Evolutionary conservation across 352 stramenopile genomes (phyloP).

Genomic region (Globisporangium solare): DNA sequence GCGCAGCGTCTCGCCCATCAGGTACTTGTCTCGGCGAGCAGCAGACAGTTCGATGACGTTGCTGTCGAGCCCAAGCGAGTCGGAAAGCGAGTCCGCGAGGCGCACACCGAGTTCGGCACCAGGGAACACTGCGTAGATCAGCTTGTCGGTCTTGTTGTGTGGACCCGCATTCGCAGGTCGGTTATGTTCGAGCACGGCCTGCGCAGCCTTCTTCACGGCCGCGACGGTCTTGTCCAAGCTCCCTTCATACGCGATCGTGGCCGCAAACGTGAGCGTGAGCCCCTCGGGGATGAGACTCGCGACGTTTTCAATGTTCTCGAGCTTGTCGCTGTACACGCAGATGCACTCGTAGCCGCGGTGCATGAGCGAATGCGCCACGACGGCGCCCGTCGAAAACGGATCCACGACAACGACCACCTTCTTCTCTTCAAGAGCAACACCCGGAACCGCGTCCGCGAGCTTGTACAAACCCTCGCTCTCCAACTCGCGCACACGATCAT

Average conservation of each 20-base stretch:
- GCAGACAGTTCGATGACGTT: conserved; percentile 80
- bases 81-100: conserved; percentile 85
- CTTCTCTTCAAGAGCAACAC: conserved; percentile 18
- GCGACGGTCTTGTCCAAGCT: conserved; percentile 37
- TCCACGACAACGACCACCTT: conserved; percentile 92
- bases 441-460: conserved; percentile 15
- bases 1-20: conserved; percentile 88
- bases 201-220: conserved; percentile 42
- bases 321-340: conserved; percentile 80
- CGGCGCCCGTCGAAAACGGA: conserved; percentile 94
- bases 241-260: conserved; percentile 68
- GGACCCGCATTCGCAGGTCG: conserved; percentile 3
- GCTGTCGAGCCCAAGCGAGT: conserved; percentile 78
- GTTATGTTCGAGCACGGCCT: conserved; percentile 22
- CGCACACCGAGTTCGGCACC: conserved; percentile 92
- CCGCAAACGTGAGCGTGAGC: conserved; percentile 70
- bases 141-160: conserved; percentile 19
- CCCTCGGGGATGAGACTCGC: conserved; percentile 75
- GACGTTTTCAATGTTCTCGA: conserved; percentile 81
- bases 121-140: conserved; percentile 84
- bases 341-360: conserved; percentile 88
- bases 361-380: conserved; percentile 91
- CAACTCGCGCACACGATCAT: conserved; percentile 80
- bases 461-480: conserved; percentile 70
- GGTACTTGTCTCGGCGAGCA: conserved; percentile 74